A percentile compares a stretch with the other conserved stretches of the same genome.
Evolutionary conservation across 2,329 filamentous ascomycete genomes (phyloP).

Genomic region (Colletotrichum sp.): DNA sequence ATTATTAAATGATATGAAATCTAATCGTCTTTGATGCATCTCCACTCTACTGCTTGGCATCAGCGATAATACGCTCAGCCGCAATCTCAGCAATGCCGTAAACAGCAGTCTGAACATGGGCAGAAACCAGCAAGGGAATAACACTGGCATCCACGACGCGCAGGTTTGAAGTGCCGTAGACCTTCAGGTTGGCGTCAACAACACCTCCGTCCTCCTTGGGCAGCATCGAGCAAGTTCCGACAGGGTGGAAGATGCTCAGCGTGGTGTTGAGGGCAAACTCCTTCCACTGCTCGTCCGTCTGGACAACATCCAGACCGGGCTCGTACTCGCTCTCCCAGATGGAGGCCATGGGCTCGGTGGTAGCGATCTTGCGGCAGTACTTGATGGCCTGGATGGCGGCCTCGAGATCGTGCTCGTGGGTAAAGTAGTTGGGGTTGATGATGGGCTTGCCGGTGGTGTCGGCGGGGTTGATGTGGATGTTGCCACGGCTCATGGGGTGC

Average conservation of each 20-base stretch:
- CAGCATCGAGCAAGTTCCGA: slow-evolving; percentile 52
- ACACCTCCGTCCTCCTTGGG: slow-evolving; percentile 49
- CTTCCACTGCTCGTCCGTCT: slow-evolving; percentile 24
- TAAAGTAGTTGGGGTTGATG: slow-evolving; percentile 37
- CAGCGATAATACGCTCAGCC: slow-evolving; percentile 29
- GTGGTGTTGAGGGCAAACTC: slow-evolving; percentile 22
- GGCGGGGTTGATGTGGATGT: slow-evolving; percentile 38
- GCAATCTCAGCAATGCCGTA: slow-evolving; percentile 58
- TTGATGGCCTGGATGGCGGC: slow-evolving; percentile 36
- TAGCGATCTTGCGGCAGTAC: slow-evolving; percentile 34
- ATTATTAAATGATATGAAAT: background rate
- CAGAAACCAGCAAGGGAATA: slow-evolving; percentile 53
- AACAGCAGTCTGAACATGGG: slow-evolving; percentile 54
- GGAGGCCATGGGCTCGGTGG: slow-evolving; percentile 33
- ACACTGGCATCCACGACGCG: slow-evolving; percentile 55
- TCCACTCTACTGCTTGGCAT: background rate
- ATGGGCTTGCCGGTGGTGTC: slow-evolving; percentile 33
- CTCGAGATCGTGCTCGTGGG: slow-evolving; percentile 23
- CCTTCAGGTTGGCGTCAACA: slow-evolving; percentile 45
- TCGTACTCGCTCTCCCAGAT: slow-evolving; percentile 38
- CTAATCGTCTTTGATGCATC: background rate
- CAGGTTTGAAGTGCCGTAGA: slow-evolving; percentile 53
- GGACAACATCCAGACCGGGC: slow-evolving; percentile 28
- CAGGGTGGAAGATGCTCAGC: slow-evolving; percentile 41
- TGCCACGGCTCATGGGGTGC: slow-evolving; percentile 35